phyloP scores from a whole-genome alignment of 345 rosid species.

The Arabidopsis arenosa region DNA sequence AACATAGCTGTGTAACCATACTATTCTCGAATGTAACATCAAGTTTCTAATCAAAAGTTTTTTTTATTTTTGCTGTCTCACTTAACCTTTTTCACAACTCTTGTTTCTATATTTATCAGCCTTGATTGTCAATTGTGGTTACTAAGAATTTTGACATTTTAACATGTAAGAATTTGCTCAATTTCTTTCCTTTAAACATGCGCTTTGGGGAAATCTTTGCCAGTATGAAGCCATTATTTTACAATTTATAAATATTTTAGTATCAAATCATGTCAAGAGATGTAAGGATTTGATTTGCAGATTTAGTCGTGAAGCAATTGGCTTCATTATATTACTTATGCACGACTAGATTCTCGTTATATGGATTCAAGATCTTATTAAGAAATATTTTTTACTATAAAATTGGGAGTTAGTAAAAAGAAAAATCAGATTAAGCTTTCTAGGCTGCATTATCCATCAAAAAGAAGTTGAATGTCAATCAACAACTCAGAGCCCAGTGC shows the following conservation, averaged over 20 bases:
- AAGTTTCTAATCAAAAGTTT: not conserved
- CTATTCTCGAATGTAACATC: not conserved
- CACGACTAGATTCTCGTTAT: not conserved
- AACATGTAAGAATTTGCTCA: no score
- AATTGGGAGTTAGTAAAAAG: not conserved
- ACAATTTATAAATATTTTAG: not conserved
- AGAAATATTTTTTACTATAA: not conserved
- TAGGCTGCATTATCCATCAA: slow-evolving; percentile 49
- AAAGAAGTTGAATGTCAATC: slow-evolving; percentile 44
- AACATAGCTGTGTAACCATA: slow-evolving; percentile 1
- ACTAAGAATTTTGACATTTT: no score
- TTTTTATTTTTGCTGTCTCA: not conserved
- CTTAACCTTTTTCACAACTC: no score
- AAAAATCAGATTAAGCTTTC: slow-evolving; percentile 47
- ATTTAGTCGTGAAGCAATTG: not conserved
- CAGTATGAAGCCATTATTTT: not conserved
- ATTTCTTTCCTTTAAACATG: no score
- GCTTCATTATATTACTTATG: not conserved
- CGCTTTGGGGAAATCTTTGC: no score
- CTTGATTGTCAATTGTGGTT: no score
- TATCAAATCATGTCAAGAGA: not conserved
- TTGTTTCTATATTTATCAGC: no score
- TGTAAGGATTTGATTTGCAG: not conserved
- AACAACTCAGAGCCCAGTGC: slow-evolving; percentile 51
- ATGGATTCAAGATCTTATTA: not conserved